Base-by-base conservation (phyloP, 345 rosid species). In the Limnanthes douglasii region DNA sequence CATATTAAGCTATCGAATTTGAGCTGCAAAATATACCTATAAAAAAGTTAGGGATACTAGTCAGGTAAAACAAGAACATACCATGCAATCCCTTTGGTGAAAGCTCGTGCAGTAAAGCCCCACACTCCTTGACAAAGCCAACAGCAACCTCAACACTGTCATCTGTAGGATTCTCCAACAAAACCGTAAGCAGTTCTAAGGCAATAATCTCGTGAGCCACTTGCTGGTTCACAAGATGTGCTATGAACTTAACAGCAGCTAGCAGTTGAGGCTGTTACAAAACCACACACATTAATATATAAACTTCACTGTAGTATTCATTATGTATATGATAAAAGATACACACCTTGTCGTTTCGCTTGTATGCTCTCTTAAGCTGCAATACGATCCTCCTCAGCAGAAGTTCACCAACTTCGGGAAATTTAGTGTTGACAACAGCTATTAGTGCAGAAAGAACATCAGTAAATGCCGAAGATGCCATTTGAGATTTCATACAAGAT, bases 101-200 rank as follows among this genome's bases (percentile, higher is more conserved):
- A 43, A 77, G 62, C 45, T 84, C 96, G 59, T 77, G 96, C 43
- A 84, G 92, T 53, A 80, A 61, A 1, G 95, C 83, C 40, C 98
- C 98, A 65, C 94, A 72, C 31, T 90, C 94, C 0, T 75, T 80
- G 6, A 84, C 80, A 23, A 90, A 80, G 5, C 96, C 98, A 37
- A 74, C 92, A 46, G 94, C 96, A 10, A 90, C 98, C 62, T 84
- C 98, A 11, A 90, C 98, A 48, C 94, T 90, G 51, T 90, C 94
- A 45, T 80, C 95, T 2, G 84, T 72, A 19, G 94, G 95, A 37
- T 65, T 60, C 57, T 63, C 86, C 31, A 84, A 68, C 68, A 90
- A 68, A 45, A 84, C 53, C 8, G 81, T 55, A 28, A 65, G 77
- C 49, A 90, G 64, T 53, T 90, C 94, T 43, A 84, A 60, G 12